Base-by-base conservation (phyloP, 495 filamentous ascomycete species). In the Podospora appendiculata region DNA sequence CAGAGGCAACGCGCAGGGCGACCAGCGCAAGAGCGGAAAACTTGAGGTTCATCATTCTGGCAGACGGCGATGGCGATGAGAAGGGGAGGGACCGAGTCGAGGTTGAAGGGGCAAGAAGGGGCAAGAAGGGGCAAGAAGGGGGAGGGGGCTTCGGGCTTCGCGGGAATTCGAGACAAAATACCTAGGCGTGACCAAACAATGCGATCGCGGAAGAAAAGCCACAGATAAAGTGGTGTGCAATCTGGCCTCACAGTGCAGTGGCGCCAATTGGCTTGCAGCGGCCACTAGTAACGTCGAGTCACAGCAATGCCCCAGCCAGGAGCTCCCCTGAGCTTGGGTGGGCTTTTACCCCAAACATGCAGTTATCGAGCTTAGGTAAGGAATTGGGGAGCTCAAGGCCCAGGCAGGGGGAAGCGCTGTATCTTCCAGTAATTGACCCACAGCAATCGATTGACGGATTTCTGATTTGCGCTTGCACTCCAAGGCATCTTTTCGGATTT, bases 21-120 rank as follows among this genome's bases (percentile, higher is more conserved):
- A 89, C 72, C 45, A 90, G 69, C 50, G 81, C 83, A 52, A 92
- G 73, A 57, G 82, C 77, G 61, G 86, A 79, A 65, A 86, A 81
- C 71, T 81, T 81, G 65, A 84, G 76, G 67, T 83, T 81, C 70
- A 83, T 82, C 87, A 90, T 90, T 62, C 66, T 78, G 78, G 63
- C 53, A 49, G 55, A 57, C 38, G 36, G 53, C 17, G 25, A 25
- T 25, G 25, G 38, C 19, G 14, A 43, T 39, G 34, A 41, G 14
- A 32, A 32, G 54, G 54, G 51, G 50, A 63, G 49, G 52, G 46
- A 47, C 47, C 32, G 38, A 52, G 51, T 47, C 39, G 32, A 33
- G 38, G 36, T 41, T 45, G 51, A 54, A 45, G 48, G 51, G 53
- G 40, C 35, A 53, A 52, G 44, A 46, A 52, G 40, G 50, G 43